phyloP scores from a whole-genome alignment of 1,284 basidiomycete genomes.

The Kalmanozyma brasiliensis region DNA sequence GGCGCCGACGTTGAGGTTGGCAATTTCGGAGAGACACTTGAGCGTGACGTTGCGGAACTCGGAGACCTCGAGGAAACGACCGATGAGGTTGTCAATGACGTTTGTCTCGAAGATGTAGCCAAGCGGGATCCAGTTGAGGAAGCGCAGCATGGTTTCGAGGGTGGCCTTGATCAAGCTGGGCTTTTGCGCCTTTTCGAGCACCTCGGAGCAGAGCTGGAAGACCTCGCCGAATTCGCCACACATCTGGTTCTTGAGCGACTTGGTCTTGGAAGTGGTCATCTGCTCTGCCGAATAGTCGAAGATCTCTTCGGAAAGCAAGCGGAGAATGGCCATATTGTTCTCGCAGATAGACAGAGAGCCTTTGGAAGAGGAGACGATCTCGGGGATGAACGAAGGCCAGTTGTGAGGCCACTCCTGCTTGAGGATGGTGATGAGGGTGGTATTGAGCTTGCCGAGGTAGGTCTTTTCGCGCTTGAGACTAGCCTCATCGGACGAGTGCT shows the following conservation, averaged over 20 bases:
- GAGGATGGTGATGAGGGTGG: conserved; percentile 94
- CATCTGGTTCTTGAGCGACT: conserved; percentile 85
- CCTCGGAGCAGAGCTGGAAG: conserved; percentile 73
- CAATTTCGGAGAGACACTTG: conserved; percentile 96
- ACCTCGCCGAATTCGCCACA: conserved; percentile 68
- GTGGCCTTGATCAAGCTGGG: conserved; percentile 94
- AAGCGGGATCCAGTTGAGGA: conserved; percentile 99
- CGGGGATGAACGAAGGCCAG: conserved; percentile 97
- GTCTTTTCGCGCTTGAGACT: conserved; percentile 91
- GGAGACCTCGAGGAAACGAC: conserved; percentile 91
- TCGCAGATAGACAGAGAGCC: conserved; percentile 96
- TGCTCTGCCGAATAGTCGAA: conserved; percentile 99
- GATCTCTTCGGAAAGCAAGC: conserved; percentile 97
- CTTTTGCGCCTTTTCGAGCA: conserved; percentile 97
- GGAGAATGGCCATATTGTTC: conserved; percentile 99
- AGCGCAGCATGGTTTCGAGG: conserved; percentile 91
- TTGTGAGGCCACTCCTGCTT: conserved; percentile 99
- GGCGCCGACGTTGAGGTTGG: conserved; percentile 85
- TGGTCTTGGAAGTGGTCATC: conserved; percentile 98
- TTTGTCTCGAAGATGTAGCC: conserved; percentile 99
- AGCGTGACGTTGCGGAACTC: conserved; percentile 98
- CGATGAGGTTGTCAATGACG: conserved; percentile 92
- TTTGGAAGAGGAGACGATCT: conserved; percentile 96
- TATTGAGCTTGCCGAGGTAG: conserved; percentile 95
- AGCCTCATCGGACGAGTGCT: conserved; percentile 81